Evolutionary conservation across 2,329 filamentous ascomycete genomes (phyloP), one percentile per base, ranked within the genome.

Genomic region (Huntiella omanensis): DNA sequence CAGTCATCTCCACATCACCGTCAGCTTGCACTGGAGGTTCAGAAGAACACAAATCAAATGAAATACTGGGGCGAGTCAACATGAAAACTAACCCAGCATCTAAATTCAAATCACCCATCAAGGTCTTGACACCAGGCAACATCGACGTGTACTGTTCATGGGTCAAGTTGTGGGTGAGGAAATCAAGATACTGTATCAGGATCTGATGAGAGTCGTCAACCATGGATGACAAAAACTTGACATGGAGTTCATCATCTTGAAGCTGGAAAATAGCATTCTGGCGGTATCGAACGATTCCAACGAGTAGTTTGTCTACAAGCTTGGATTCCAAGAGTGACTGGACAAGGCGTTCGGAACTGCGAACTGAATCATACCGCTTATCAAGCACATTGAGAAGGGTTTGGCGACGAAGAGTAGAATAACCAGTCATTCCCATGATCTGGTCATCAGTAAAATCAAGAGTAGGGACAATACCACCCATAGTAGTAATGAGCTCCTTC

Each of bases 401-500:
- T 54, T 88, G 82, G 7, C 78, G 75, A 52, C 83, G 80, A 8
- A 98, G 67, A 19, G 79, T 66, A 44, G 84, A 76, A 11, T 88
- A 87, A 50, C 87, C 88, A 36, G 83, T 84, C 75, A 98, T 86
- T 11, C 84, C 86, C 51, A 83, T 68, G 22, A 94, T 73, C 61
- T 95, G 87, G 13, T 78, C 67, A 54, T 98, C 88, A 28, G 84
- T 95, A 56, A 94, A 88, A 56, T 87, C 84, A 45, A 79, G 73
- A 50, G 88, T 80, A 3, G 87, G 78, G 10, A 88, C 79, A 50
- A 98, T 87, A 40, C 92, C 92, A 13, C 84, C 85, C 91, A 98
- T 96, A 2, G 83, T 83, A 33, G 77, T 77, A 44, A 96, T 81
- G 50, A 98, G 73, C 56, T 96, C 85, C 57, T 91, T 83, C 37